Conservation (phyloP, 371 early-diverging fungal species). For the Rhizomucor pusillus region DNA sequence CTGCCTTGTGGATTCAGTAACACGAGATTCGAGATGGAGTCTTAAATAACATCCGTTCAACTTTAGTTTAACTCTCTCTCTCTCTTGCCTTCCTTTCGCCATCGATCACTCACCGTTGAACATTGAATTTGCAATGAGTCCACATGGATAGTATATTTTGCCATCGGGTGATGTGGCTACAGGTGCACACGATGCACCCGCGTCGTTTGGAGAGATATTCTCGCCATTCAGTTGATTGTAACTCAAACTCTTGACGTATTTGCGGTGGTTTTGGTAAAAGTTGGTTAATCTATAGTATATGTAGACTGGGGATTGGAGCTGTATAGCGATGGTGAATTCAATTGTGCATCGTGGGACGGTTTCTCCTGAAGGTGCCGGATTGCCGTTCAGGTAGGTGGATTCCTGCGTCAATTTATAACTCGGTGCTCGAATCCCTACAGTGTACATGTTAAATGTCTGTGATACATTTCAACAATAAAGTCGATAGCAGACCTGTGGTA, state of each 20-base stretch:
- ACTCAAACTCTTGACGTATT: slow-evolving; percentile 84
- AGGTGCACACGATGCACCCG: slow-evolving; percentile 31
- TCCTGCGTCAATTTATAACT: slow-evolving; percentile 24
- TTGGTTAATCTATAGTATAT: slow-evolving; percentile 87
- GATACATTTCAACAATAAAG: not conserved
- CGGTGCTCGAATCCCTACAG: slow-evolving; percentile 32
- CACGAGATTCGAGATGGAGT: slow-evolving; percentile 47
- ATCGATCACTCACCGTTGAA: slow-evolving; percentile 71
- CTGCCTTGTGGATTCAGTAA: slow-evolving; percentile 47
- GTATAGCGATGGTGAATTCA: slow-evolving; percentile 57
- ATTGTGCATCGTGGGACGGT: slow-evolving; percentile 59
- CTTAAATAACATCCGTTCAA: slow-evolving; percentile 13
- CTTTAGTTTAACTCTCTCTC: not conserved
- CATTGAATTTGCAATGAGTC: slow-evolving; percentile 89
- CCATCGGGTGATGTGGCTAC: slow-evolving; percentile 28
- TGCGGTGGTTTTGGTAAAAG: slow-evolving; percentile 94
- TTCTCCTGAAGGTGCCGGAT: slow-evolving; percentile 20
- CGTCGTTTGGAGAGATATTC: slow-evolving; percentile 25
- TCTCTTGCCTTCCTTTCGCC: not conserved
- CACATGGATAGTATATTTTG: slow-evolving; percentile 85
- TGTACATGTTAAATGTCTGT: not conserved
- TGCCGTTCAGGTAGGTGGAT: slow-evolving; percentile 18
- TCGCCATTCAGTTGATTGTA: slow-evolving; percentile 77
- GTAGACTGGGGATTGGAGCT: slow-evolving; percentile 63
- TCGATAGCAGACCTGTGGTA: slow-evolving; percentile 24